Evolutionary conservation across 163 green algal species (phyloP), one percentile per base, ranked within the genome.

Genomic region (Volvox carteri): DNA sequence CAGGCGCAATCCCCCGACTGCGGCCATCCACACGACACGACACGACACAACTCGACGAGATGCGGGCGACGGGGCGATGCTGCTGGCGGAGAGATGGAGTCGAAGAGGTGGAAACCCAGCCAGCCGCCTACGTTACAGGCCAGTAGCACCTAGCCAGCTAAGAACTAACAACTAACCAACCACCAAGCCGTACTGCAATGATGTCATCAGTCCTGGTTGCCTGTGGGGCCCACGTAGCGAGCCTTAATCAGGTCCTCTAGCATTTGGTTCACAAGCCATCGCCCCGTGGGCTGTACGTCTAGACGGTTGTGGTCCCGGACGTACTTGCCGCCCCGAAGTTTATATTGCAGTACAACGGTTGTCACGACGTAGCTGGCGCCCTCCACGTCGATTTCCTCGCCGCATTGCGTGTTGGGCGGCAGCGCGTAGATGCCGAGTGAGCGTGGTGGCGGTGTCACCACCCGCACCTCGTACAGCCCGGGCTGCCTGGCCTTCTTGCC

Each of bases 351-450:
- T 56, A 94, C 92, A 0, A 96, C 80, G 1, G 75, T 87, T 9
- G 89, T 91, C 16, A 97, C 95, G 1, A 97, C 90, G 52, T 96
- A 97, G 46, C 74, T 86, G n/a, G 30, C 12, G 4, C 92, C 94
- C 41, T 94, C 93, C 35, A 96, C 90, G 37, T 94, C 92, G 8
- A 96, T 93, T 60, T 93, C 48, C 74, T 96, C 94, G 19, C 93
- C 94, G 56, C 93, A 94, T 78, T 93, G 86, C 4, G 94, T 96
- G 76, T 94, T 95, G 35, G 85, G 84, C 33, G 92, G 93, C 86
- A 96, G 87, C 23, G 84, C 76, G 73, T 96, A 94, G 23, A 96
- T 93, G 56, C 94, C 94, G 11, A 96, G 84, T 6, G 76, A 92
- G 4, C 79, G 86, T 0, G 89, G 87, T 12, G 94, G 94, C 9